These are phyloP conservation scores for Heritiera littoralis DNA, from an alignment of 345 rosid species.

Conservation along the genomic window DNA sequence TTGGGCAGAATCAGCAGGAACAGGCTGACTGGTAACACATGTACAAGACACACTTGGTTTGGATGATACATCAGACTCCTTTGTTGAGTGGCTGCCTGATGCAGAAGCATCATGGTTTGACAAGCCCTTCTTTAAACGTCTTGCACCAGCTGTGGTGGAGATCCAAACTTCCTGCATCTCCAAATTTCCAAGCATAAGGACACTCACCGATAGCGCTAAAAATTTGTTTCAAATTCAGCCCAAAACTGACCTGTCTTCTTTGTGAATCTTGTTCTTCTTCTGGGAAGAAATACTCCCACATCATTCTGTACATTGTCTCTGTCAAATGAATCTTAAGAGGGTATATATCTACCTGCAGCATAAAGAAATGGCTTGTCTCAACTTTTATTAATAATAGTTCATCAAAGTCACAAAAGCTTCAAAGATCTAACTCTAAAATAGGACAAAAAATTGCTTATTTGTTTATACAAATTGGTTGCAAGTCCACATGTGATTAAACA, in stretches of 20 bases:
- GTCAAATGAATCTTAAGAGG: constrained; percentile 97
- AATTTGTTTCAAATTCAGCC: constrained; percentile 11
- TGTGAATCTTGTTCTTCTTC: constrained; percentile 99
- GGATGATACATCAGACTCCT: constrained; percentile 63
- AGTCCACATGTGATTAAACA: not conserved
- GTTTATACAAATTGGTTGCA: not conserved
- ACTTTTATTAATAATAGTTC: not conserved
- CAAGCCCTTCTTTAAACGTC: constrained; percentile 80
- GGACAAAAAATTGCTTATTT: not conserved
- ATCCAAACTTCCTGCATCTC: constrained; percentile 90
- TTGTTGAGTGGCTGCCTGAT: constrained; percentile 46
- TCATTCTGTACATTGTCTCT: constrained; percentile 95
- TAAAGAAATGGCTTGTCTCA: constrained; percentile 20
- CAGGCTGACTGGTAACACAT: constrained; percentile 33
- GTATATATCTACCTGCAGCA: constrained; percentile 84
- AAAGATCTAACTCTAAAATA: not conserved
- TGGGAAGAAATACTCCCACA: constrained; percentile 97
- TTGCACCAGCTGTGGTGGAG: constrained; percentile 78
- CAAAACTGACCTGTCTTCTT: constrained; percentile 73
- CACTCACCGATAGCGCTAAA: not conserved
- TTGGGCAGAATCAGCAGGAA: constrained; percentile 40
- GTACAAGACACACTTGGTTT: constrained; percentile 44
- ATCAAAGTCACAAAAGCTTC: constrained; percentile 10
- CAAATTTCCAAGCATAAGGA: constrained; percentile 21
- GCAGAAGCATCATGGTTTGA: constrained; percentile 59